A percentile compares a stretch with the other conserved stretches of the same genome.
phyloP scores from a whole-genome alignment of 2,329 filamentous ascomycete genomes.

The Capronia americana region DNA sequence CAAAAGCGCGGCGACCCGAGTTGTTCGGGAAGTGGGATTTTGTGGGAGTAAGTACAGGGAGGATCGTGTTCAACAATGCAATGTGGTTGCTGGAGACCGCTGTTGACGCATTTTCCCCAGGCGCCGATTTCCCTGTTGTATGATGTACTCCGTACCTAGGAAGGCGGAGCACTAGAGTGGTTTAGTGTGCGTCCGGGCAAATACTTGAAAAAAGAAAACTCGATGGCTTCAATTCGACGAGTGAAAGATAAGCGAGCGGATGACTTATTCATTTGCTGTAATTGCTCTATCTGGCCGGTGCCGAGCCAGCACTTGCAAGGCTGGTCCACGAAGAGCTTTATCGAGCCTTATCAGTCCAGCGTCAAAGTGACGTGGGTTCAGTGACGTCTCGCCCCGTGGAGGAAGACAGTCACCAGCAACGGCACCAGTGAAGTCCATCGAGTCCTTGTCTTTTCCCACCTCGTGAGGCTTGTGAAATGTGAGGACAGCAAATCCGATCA shows the following conservation, averaged over 20 bases:
- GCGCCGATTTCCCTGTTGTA: constrained; percentile 18
- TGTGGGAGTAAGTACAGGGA: constrained; percentile 8
- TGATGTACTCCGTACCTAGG: constrained; percentile 10
- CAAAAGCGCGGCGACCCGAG: constrained; percentile 3
- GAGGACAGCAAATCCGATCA: background rate
- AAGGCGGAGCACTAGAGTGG: background rate
- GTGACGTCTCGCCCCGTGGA: background rate
- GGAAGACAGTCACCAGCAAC: background rate
- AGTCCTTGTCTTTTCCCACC: background rate
- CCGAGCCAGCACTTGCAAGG: background rate
- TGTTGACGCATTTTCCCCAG: background rate
- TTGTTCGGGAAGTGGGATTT: background rate
- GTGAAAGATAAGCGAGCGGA: constrained; percentile 19
- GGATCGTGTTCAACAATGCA: constrained; percentile 9
- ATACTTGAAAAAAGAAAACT: background rate
- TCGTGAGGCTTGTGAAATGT: background rate
- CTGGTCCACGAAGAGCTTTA: background rate
- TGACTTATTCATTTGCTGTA: constrained; percentile 17
- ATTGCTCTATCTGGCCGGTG: constrained; percentile 1
- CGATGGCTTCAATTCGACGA: background rate
- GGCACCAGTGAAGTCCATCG: background rate
- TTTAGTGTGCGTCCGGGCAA: background rate
- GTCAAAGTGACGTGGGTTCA: background rate
- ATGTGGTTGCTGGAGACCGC: constrained; percentile 9
- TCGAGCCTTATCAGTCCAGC: constrained; percentile 1